Base-by-base conservation (phyloP, 768 basidiomycete genomes). In the Termitomyces sp. region DNA sequence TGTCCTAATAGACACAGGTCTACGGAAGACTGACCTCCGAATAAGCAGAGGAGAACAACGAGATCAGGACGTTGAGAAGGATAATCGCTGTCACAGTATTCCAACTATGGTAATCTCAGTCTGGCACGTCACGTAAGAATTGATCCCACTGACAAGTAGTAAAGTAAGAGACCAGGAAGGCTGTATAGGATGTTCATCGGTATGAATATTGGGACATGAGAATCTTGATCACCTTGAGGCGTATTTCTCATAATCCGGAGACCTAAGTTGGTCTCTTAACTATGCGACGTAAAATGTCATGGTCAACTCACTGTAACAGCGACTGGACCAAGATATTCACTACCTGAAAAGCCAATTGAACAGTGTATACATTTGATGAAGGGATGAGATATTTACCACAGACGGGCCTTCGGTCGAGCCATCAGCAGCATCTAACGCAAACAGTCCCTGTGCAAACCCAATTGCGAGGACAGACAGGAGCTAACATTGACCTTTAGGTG, bases 1-100 rank as follows among this genome's bases (percentile, higher is more conserved):
- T 59, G 11, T 18, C 35, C 20, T n/a, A 18, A 25, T 23, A 27
- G 27, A 6, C 45, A 48, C 40, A 41, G 41, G 6, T 13, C 18
- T 35, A 15, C 18, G 18, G 22, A 12, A 23, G n/a, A 72, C 80
- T 67, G 52, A 91, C 92, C 62, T 94, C 94, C 11, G 86, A 83
- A 64, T 96, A 96, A 0, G 94, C 93, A 47, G 93, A 91, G 16
- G 94, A 86, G 68, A 97, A 97, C 62, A 98, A 73, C n/a, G 94
- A 97, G 62, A 98, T 94, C 64, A 98, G 78, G 65, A 98, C 85
- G 66, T 98, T 98, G 67, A 97, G 81, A 47, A 97, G 78, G 51
- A 98, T 82, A 47, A 97, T 80, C 16, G 84, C 88, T 2, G 91
- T 88, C 20, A 85, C 80, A 51, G 91, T 80, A 70, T 87, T 93